Base-by-base conservation (phyloP, 2,329 filamentous ascomycete species). In the Cladosporium sp. region DNA sequence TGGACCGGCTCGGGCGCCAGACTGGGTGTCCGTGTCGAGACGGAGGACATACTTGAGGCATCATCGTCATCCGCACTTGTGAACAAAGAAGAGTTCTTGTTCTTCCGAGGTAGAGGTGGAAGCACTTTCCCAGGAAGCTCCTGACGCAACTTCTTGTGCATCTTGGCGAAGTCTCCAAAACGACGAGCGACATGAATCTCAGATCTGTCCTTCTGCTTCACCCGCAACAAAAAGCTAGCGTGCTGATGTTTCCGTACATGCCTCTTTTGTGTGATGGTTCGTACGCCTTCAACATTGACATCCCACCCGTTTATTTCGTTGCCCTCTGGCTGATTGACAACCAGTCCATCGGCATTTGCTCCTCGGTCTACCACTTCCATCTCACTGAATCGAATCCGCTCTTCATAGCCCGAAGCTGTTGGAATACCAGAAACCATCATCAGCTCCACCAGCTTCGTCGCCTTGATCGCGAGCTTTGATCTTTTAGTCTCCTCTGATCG, bases 381-480 rank as follows among this genome's bases (percentile, higher is more conserved):
- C 75, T 99, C 94, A 1, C 92, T 91, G 72, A 99, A 99, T 52
- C 92, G 86, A 70, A 99, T 97, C 59, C 94, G 86, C 78, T 99
- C 94, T 75, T 99, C 94, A 72, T 97, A 99, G 2, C 94, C 94
- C 4, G 92, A 97, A 3, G 94, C 92, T 1, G 94, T 99, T 36
- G 90, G 90, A 59, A 99, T 88, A 38, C 94, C 94, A 7, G 93
- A 97, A 8, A 99, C 94, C 92, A 99, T 97, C 94, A 99, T 99
- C 61, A 99, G 81, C 80, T 99, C 94, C 11, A 99, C 90, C 59
- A 99, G 79, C 78, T 99, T 99, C 73, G 94, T 88, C 50, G 90
- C 91, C 82, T 99, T 99, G 67, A 88, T 81, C 3, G 94, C 93
- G 64, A 99, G 78, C 75, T 99, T 99, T 64, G 87, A 84, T 60